phyloP scores from a whole-genome alignment of 2,329 filamentous ascomycete species.

The Clonostachys rosea region DNA sequence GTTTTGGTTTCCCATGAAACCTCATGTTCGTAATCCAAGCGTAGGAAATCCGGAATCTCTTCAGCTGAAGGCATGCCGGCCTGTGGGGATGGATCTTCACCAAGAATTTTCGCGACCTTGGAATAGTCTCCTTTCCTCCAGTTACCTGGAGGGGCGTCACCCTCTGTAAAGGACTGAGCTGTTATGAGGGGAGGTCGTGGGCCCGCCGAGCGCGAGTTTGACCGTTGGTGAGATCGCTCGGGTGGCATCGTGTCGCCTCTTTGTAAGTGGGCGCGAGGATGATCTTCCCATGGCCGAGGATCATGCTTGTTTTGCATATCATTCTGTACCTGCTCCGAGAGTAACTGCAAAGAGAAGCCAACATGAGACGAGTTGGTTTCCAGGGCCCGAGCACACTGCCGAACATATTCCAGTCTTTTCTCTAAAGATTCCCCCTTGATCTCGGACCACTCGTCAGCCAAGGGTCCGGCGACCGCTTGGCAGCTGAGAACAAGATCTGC shows the following conservation, averaged over 20 bases:
- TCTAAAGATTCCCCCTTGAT: conserved; percentile 87
- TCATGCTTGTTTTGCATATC: conserved; percentile 37
- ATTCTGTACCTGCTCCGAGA: conserved; percentile 74
- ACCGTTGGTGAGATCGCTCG: conserved; percentile 48
- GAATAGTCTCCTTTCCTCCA: conserved; percentile 57
- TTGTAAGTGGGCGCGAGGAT: conserved; percentile 46
- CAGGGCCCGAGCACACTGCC: conserved; percentile 71
- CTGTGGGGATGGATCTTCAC: conserved; percentile 55
- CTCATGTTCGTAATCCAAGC: conserved; percentile 82
- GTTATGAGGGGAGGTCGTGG: conserved; percentile 41
- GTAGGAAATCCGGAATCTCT: conserved; percentile 78
- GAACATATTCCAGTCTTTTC: conserved; percentile 76
- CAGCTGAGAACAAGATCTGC: conserved; percentile 85
- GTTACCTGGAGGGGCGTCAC: conserved; percentile 43
- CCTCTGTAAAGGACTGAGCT: conserved; percentile 63
- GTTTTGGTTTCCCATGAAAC: conserved; percentile 84
- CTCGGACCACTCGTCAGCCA: conserved; percentile 95
- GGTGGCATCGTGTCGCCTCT: conserved; percentile 55
- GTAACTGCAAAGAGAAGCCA: conserved; percentile 78
- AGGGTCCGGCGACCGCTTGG: conserved; percentile 84
- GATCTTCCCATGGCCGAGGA: conserved; percentile 36
- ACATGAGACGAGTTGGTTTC: conserved; percentile 86
- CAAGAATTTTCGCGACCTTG: conserved; percentile 63
- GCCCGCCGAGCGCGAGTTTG: conserved; percentile 45
- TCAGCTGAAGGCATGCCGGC: conserved; percentile 50